Evolutionary conservation across 306 rosid species (phyloP).

Genomic region (Castanea sativa): DNA sequence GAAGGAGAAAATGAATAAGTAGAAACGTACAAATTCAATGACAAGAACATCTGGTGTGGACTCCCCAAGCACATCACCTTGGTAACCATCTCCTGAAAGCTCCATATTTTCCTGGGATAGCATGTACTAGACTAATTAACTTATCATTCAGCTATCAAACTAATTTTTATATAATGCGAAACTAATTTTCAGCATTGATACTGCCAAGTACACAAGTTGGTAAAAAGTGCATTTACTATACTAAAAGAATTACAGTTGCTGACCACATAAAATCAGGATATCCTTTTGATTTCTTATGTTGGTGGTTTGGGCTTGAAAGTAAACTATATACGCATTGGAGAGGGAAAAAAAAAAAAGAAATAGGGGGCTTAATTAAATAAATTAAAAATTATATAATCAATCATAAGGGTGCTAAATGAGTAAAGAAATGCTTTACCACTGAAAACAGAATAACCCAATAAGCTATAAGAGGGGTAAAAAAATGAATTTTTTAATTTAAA

Average conservation of each 20-base stretch:
- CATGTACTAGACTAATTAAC: conserved; percentile 28
- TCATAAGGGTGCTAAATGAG: no score
- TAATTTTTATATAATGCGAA: neutral
- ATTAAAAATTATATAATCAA: no score
- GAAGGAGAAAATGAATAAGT: neutral
- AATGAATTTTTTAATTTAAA: neutral
- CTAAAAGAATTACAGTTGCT: neutral
- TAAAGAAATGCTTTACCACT: no score
- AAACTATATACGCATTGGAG: no score
- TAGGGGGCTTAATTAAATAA: no score
- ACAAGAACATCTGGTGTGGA: conserved; percentile 89
- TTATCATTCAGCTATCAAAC: neutral
- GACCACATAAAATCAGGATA: neutral
- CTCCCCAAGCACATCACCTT: conserved; percentile 88
- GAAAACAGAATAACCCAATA: neutral
- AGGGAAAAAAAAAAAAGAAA: no score
- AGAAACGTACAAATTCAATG: conserved; percentile 71
- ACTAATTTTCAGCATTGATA: neutral
- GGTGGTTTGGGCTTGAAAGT: neutral
- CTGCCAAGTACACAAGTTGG: neutral
- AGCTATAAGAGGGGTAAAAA: neutral
- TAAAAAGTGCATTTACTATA: no score
- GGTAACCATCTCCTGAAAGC: conserved; percentile 73
- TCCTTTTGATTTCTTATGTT: neutral
- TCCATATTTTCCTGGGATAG: conserved; percentile 72